phyloP scores from a whole-genome alignment of 148 eudicot species.

The Chenopodium quinoa region DNA sequence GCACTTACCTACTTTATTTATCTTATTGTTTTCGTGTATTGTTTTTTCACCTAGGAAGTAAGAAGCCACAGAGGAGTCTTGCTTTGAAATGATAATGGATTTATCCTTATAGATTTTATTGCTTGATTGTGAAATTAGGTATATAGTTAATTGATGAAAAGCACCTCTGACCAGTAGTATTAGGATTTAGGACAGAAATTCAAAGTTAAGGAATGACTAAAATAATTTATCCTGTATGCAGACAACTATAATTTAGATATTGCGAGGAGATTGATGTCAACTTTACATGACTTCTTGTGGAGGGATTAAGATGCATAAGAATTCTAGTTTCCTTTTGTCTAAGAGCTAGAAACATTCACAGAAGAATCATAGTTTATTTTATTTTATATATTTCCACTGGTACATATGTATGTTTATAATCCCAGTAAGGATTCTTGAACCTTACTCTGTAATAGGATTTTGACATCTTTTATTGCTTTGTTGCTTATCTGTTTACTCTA shows the following conservation, averaged over 20 bases:
- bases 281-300: background rate
- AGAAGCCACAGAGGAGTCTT: background rate
- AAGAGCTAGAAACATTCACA: background rate
- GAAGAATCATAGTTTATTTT: background rate
- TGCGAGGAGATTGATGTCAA: background rate
- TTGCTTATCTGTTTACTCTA: constrained; percentile 8
- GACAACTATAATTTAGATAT: background rate
- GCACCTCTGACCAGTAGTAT: background rate
- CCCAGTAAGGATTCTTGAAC: background rate
- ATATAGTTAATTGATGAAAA: background rate
- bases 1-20: background rate
- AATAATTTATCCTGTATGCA: background rate
- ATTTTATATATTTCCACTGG: background rate
- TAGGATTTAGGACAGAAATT: background rate
- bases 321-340: background rate
- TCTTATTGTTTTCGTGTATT: background rate
- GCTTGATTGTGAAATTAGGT: background rate
- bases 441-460: background rate
- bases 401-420: background rate
- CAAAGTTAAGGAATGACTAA: background rate
- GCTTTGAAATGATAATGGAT: background rate
- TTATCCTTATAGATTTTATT: background rate
- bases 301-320: background rate
- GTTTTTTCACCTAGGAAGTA: background rate
- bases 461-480: background rate